These are phyloP conservation scores for Colletotrichum shisoi DNA, from an alignment of 2,329 filamentous ascomycete species.

Conservation along the genomic window DNA sequence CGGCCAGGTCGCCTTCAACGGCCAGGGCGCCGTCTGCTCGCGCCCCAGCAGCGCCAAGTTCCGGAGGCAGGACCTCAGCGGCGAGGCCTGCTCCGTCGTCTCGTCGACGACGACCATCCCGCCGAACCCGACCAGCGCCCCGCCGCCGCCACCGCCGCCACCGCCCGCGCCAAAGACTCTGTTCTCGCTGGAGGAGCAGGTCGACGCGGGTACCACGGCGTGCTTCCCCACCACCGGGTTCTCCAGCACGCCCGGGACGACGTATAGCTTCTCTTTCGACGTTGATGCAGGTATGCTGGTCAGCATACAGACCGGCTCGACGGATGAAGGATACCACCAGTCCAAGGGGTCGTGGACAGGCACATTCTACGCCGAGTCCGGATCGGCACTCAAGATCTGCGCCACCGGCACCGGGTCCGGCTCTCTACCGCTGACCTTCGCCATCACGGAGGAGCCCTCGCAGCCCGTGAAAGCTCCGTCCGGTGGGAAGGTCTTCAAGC, in stretches of 20 bases:
- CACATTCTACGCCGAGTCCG: conserved; percentile 7
- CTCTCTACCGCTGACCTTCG: neutral
- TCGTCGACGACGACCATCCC: neutral
- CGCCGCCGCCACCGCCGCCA: neutral
- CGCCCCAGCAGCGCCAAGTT: conserved; percentile 4
- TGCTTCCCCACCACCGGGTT: conserved; percentile 10
- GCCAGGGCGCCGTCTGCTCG: conserved; percentile 4
- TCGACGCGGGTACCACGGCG: neutral
- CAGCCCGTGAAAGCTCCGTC: conserved; percentile 4
- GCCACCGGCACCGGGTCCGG: neutral
- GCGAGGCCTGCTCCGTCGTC: conserved; percentile 18
- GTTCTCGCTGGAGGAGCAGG: neutral
- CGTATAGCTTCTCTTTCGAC: conserved; percentile 18
- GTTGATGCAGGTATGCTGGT: conserved; percentile 5
- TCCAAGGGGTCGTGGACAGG: conserved; percentile 16
- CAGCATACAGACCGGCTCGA: conserved; percentile 8
- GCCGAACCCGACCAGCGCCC: neutral
- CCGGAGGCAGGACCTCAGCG: conserved; percentile 1
- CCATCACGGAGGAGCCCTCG: conserved; percentile 6
- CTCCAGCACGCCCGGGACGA: neutral
- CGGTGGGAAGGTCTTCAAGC: conserved; percentile 14
- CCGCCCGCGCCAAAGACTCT: conserved; percentile 2
- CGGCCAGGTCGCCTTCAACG: conserved; percentile 5
- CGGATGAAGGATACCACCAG: conserved; percentile 18
- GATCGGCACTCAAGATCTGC: conserved; percentile 1